Evolutionary conservation across 345 rosid genomes (phyloP).

Genomic region (Corchorus capsularis): DNA sequence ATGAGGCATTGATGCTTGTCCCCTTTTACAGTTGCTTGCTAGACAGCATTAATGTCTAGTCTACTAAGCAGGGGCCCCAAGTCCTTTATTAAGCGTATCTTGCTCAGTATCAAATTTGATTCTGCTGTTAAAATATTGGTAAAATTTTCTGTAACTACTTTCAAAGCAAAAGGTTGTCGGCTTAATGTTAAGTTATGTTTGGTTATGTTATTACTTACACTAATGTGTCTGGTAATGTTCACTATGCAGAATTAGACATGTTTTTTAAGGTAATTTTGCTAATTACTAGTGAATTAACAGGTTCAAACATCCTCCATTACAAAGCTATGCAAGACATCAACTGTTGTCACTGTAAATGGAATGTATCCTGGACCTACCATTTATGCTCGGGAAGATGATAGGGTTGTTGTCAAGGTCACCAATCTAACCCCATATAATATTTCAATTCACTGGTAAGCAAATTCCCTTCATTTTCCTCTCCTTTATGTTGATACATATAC

Average conservation of each 20-base stretch:
- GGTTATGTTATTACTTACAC: background rate
- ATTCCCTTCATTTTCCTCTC: background rate
- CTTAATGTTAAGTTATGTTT: background rate
- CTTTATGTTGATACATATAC: no score
- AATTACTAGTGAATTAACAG: constrained; percentile 7
- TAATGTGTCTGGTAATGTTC: background rate
- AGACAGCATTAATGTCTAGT: background rate
- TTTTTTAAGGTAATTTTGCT: background rate
- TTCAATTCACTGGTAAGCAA: constrained; percentile 39
- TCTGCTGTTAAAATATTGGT: background rate
- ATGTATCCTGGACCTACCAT: constrained; percentile 40
- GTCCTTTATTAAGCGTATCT: background rate
- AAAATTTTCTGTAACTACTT: background rate
- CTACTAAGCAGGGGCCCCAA: background rate
- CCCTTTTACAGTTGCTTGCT: constrained; percentile 1
- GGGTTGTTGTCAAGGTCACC: constrained; percentile 35
- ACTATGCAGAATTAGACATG: background rate
- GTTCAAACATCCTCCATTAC: constrained; percentile 19
- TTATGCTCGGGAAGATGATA: constrained; percentile 40
- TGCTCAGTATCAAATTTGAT: constrained; percentile 4
- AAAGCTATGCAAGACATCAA: constrained; percentile 31
- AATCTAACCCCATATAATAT: constrained; percentile 39
- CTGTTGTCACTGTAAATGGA: constrained; percentile 37
- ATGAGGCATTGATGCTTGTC: background rate
- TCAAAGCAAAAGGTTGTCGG: background rate